Evolutionary conservation across 2,329 filamentous ascomycete genomes (phyloP).

Genomic region (Pseudopithomyces maydicus): DNA sequence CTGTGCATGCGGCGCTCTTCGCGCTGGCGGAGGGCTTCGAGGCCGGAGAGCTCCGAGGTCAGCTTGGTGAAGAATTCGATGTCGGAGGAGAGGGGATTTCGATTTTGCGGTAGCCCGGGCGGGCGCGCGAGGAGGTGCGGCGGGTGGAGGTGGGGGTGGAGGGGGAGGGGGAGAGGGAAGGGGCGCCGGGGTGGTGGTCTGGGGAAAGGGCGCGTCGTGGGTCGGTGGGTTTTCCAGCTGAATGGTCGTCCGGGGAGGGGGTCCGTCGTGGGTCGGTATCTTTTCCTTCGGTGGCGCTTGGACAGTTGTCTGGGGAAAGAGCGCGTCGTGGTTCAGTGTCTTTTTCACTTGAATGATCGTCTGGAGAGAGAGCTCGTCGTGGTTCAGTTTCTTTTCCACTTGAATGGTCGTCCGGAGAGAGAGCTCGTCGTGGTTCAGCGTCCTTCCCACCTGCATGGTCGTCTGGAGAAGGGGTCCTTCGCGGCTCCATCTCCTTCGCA

Average conservation of each 20-base stretch:
- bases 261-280: background rate
- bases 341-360: too few species aligned
- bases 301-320: background rate
- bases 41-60: conserved; percentile 69
- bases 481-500: conserved; percentile 10
- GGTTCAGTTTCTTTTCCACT: too few species aligned
- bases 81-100: conserved; percentile 77
- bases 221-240: too few species aligned
- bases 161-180: conserved; percentile 9
- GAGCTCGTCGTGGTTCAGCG: too few species aligned
- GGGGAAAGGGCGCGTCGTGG: too few species aligned
- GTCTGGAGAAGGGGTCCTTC: background rate
- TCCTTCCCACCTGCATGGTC: background rate
- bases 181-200: too few species aligned
- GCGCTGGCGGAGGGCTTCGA: conserved; percentile 70
- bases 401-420: too few species aligned
- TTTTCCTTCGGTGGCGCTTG: too few species aligned
- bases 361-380: too few species aligned
- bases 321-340: background rate
- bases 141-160: background rate
- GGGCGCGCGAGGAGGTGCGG: conserved; percentile 9
- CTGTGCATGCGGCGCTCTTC: conserved; percentile 68
- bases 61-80: conserved; percentile 79
- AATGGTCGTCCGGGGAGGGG: background rate
- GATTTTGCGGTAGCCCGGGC: conserved; percentile 53